A percentile compares a stretch with the other conserved stretches of the same genome.
Conservation (phyloP, 2,329 filamentous ascomycete species). For the Chalaropsis thielavioides region DNA sequence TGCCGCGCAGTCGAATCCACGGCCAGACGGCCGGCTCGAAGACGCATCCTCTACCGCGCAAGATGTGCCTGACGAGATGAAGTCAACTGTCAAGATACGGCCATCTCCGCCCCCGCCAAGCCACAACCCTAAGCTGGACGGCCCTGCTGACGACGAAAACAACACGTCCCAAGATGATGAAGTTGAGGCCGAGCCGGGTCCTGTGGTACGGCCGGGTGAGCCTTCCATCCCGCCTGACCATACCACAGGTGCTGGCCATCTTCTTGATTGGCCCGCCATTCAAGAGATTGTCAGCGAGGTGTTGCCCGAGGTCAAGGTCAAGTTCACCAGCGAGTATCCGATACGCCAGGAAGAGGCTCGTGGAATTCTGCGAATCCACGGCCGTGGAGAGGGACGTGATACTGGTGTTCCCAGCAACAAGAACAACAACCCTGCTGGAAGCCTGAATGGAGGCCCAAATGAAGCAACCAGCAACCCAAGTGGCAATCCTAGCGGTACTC, state of each 20-base stretch:
- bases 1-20: background rate
- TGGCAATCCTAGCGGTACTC: background rate
- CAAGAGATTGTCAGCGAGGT: conserved; percentile 43
- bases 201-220: conserved; percentile 40
- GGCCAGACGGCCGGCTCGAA: background rate
- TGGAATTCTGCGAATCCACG: conserved; percentile 60
- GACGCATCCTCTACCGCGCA: background rate
- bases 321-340: conserved; percentile 54
- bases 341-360: conserved; percentile 60
- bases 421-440: background rate
- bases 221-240: conserved; percentile 71
- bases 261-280: conserved; percentile 61
- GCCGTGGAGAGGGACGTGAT: conserved; percentile 52
- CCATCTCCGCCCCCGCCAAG: background rate
- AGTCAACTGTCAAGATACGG: background rate
- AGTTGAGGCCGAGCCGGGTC: conserved; percentile 37
- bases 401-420: conserved; percentile 20
- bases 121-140: background rate
- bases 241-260: conserved; percentile 73
- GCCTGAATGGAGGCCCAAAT: background rate
- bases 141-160: background rate
- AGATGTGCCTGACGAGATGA: conserved; percentile 9
- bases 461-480: background rate
- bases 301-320: conserved; percentile 35
- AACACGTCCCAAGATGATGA: conserved; percentile 31